These are phyloP conservation scores for Naematelia aurantialba DNA, from an alignment of 768 basidiomycete species.

Conservation along the genomic window DNA sequence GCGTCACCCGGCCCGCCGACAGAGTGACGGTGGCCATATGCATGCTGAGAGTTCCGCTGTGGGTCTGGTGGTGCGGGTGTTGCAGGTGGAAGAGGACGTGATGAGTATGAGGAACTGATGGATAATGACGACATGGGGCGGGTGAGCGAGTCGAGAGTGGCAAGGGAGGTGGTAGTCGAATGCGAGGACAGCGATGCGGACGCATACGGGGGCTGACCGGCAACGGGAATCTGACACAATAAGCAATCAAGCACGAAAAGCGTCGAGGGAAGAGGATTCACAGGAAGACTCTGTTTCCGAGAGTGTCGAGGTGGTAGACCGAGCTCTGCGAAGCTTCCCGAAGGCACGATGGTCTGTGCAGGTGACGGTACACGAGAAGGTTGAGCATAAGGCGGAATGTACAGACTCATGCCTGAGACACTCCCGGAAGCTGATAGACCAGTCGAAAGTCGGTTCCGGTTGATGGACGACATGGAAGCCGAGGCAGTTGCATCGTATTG, in stretches of 20 bases:
- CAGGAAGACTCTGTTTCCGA: conserved; percentile 24
- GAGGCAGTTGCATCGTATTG: conserved; percentile 17
- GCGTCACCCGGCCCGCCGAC: conserved; percentile 25
- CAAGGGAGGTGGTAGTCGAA: conserved; percentile 3
- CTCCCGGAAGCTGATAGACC: conserved; percentile 32
- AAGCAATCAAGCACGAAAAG: background rate
- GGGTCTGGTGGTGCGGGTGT: conserved; percentile 17
- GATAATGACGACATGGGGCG: conserved; percentile 40
- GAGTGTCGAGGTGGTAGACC: conserved; percentile 38
- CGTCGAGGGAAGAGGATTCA: conserved; percentile 6
- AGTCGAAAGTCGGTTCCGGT: conserved; percentile 12
- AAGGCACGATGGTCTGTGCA: conserved; percentile 13
- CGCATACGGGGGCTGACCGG: conserved; percentile 10
- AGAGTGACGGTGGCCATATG: conserved; percentile 37
- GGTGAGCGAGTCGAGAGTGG: conserved; percentile 29
- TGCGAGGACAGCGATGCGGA: conserved; percentile 6
- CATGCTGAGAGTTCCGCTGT: conserved; percentile 6
- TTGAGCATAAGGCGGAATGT: conserved; percentile 43
- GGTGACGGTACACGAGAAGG: conserved; percentile 18
- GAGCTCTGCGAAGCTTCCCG: conserved; percentile 35
- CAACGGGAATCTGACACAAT: background rate
- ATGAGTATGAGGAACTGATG: conserved; percentile 17
- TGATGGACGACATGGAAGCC: conserved; percentile 16
- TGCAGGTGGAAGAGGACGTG: conserved; percentile 18
- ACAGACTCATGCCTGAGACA: conserved; percentile 43